These are phyloP conservation scores for Sphaerulina vaccinii DNA, from an alignment of 2,329 filamentous ascomycete genomes.

Conservation along the genomic window DNA sequence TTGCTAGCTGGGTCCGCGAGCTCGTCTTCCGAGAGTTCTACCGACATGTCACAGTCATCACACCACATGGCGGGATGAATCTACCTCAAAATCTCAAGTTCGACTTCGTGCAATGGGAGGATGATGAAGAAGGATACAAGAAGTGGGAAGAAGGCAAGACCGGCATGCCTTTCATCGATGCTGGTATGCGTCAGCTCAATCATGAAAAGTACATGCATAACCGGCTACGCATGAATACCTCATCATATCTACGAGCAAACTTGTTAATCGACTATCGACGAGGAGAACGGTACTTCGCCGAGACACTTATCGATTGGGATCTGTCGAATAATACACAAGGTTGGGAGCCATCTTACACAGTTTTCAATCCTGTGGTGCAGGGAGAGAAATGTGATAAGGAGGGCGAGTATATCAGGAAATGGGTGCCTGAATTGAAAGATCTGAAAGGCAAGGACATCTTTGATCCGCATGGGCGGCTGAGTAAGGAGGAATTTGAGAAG, in stretches of 20 bases:
- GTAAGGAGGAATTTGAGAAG: slow-evolving; percentile 50
- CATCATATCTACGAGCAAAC: slow-evolving; percentile 50
- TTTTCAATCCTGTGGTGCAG: slow-evolving; percentile 67
- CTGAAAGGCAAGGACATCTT: slow-evolving; percentile 51
- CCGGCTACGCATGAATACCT: slow-evolving; percentile 52
- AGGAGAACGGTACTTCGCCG: slow-evolving; percentile 53
- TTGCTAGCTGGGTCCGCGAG: slow-evolving; percentile 51
- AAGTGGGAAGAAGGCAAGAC: slow-evolving; percentile 50
- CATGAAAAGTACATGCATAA: slow-evolving; percentile 55
- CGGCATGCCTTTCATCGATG: slow-evolving; percentile 52
- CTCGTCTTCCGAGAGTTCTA: slow-evolving; percentile 54
- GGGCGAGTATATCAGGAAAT: slow-evolving; percentile 77
- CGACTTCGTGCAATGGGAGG: slow-evolving; percentile 52
- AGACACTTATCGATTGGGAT: slow-evolving; percentile 50
- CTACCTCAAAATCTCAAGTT: slow-evolving; percentile 54
- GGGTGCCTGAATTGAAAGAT: slow-evolving; percentile 71
- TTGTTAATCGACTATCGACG: slow-evolving; percentile 51
- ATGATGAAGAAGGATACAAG: slow-evolving; percentile 51
- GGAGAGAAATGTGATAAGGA: slow-evolving; percentile 78
- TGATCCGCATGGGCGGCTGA: slow-evolving; percentile 46
- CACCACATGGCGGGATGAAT: slow-evolving; percentile 52
- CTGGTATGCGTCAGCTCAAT: slow-evolving; percentile 53
- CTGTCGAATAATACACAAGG: slow-evolving; percentile 53
- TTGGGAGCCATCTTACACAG: slow-evolving; percentile 53
- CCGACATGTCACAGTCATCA: slow-evolving; percentile 48